phyloP scores from a whole-genome alignment of 306 rosid species.

The Adenanthera pavonina region DNA sequence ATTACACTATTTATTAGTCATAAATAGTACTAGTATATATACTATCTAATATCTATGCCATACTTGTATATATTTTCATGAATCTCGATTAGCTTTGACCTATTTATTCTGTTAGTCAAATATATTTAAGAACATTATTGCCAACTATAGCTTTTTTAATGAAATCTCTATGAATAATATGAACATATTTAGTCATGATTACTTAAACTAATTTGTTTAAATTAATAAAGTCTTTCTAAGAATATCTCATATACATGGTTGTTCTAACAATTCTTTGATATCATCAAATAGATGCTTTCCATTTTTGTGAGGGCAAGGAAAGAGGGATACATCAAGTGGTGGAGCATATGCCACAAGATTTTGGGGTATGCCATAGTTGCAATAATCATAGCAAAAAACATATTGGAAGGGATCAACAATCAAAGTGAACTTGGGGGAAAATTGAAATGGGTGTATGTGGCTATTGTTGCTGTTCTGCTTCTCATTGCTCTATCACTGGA shows the following conservation, averaged over 20 bases:
- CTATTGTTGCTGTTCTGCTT: constrained; percentile 45
- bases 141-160: no score
- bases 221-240: no score
- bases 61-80: no score
- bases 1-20: no score
- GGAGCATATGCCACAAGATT: constrained; percentile 37
- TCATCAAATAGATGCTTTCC: constrained; percentile 50
- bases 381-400: constrained; percentile 44
- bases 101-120: no score
- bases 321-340: constrained; percentile 43
- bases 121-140: no score
- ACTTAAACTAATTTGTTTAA: no score
- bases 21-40: no score
- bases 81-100: no score
- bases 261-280: constrained; percentile 13
- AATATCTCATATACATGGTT: neutral
- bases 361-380: constrained; percentile 44
- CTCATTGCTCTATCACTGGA: constrained; percentile 46
- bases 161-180: no score
- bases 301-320: constrained; percentile 42
- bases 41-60: no score
- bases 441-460: constrained; percentile 56
- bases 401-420: constrained; percentile 49
- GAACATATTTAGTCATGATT: neutral
- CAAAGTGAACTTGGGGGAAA: constrained; percentile 38